Conservation (phyloP, 805 yeast species). For the Soucietia sequanensis region DNA sequence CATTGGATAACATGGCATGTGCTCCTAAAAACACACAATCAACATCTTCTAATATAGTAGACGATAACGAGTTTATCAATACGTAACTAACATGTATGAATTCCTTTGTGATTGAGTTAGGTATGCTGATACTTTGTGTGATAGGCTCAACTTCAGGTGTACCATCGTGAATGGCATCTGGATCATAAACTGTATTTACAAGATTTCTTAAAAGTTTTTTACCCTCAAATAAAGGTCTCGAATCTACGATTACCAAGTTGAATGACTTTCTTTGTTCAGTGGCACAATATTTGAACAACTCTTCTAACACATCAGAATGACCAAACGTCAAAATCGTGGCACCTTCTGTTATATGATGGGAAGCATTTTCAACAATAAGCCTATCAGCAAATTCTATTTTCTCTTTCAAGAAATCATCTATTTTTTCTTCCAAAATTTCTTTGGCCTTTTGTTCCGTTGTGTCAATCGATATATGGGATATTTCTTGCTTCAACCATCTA, state of each 20-base stretch:
- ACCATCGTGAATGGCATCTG: constrained; percentile 9
- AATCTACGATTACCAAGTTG: constrained; percentile 83
- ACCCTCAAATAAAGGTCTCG: constrained; percentile 94
- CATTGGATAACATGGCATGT: constrained; percentile 95
- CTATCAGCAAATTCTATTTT: constrained; percentile 80
- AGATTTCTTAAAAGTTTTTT: constrained; percentile 68
- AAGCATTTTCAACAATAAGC: constrained; percentile 78
- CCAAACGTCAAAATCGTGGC: constrained; percentile 86
- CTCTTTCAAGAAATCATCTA: constrained; percentile 80
- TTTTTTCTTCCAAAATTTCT: constrained; percentile 55
- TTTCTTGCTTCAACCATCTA: constrained; percentile 94
- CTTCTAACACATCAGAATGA: constrained; percentile 77
- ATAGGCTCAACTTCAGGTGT: constrained; percentile 15
- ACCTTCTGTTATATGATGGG: constrained; percentile 70
- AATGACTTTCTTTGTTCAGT: constrained; percentile 61
- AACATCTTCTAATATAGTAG: constrained; percentile 77
- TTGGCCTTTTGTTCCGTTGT: constrained; percentile 69
- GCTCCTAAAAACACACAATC: constrained; percentile 94
- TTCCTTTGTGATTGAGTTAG: constrained; percentile 33
- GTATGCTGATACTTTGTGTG: constrained; percentile 13
- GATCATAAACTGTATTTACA: constrained; percentile 37
- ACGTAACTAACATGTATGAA: constrained; percentile 79
- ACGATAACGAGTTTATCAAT: constrained; percentile 70
- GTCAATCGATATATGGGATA: constrained; percentile 77
- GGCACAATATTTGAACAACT: constrained; percentile 67